phyloP scores from a whole-genome alignment of 2,329 filamentous ascomycete species.

The Podosphaera fusca region DNA sequence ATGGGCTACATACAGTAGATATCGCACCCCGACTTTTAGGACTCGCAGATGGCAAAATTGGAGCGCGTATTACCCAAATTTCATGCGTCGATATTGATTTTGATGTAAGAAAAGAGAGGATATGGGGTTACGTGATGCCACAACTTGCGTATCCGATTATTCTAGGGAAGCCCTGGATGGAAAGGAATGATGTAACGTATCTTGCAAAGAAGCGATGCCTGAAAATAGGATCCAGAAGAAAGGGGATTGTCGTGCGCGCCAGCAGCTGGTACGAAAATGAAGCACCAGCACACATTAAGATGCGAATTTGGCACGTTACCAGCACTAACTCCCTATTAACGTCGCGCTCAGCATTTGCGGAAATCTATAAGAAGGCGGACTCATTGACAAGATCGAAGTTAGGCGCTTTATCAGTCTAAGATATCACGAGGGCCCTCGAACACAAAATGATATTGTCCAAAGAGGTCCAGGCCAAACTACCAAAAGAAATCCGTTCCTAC shows the following conservation, averaged over 20 bases:
- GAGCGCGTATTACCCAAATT: background rate
- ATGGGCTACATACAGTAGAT: background rate
- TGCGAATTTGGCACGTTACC: too few relatives aligned
- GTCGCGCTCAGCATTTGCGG: too few relatives aligned
- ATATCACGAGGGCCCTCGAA: too few relatives aligned
- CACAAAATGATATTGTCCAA: too few relatives aligned
- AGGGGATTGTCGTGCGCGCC: background rate
- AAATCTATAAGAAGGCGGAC: too few relatives aligned
- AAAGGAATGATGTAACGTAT: background rate
- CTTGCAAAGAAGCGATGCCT: too few relatives aligned
- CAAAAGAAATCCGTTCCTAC: too few relatives aligned
- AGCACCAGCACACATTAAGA: too few relatives aligned
- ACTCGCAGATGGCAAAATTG: background rate
- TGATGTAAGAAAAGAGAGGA: background rate
- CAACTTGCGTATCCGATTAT: background rate
- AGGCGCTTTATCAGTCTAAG: too few relatives aligned
- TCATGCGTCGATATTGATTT: background rate
- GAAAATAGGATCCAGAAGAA: background rate
- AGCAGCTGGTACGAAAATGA: background rate
- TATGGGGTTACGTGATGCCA: background rate
- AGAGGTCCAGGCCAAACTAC: too few relatives aligned
- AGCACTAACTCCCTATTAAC: too few relatives aligned
- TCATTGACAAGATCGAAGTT: too few relatives aligned
- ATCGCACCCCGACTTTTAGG: background rate
- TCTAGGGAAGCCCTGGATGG: background rate